phyloP scores from a whole-genome alignment of 495 filamentous ascomycete species.

The Antarctomyces pellizariae region DNA sequence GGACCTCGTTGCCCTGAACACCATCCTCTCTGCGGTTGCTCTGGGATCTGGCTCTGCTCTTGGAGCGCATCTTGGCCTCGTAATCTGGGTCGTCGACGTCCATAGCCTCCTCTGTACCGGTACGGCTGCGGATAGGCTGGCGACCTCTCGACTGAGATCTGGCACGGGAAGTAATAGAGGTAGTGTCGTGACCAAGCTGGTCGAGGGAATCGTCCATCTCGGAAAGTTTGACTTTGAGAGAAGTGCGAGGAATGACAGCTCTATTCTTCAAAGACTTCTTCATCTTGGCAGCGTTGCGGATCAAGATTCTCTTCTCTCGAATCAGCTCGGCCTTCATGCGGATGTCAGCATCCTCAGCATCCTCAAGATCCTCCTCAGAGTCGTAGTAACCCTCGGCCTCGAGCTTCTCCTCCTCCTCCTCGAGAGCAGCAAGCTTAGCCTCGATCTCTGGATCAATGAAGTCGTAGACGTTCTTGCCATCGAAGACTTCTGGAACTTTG shows the following conservation, averaged over 20 bases:
- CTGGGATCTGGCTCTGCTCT: conserved; percentile 58
- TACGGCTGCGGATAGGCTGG: conserved; percentile 22
- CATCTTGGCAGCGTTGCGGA: conserved; percentile 79
- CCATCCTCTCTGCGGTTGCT: conserved; percentile 73
- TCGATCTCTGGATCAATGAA: conserved; percentile 95
- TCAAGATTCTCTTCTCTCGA: conserved; percentile 68
- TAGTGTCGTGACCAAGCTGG: conserved; percentile 62
- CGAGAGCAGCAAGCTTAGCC: conserved; percentile 64
- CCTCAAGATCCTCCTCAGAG: conserved; percentile 36
- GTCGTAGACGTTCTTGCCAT: conserved; percentile 92
- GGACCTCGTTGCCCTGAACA: conserved; percentile 30
- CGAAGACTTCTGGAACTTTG: conserved; percentile 76
- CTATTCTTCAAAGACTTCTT: conserved; percentile 91
- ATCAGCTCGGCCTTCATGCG: conserved; percentile 85
- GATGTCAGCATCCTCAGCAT: conserved; percentile 66
- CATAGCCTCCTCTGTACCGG: conserved; percentile 42
- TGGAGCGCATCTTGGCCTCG: conserved; percentile 41
- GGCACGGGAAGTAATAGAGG: conserved; percentile 44
- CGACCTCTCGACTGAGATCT: conserved; percentile 45
- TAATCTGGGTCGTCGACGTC: conserved; percentile 50
- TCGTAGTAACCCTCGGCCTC: conserved; percentile 50
- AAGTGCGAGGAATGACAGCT: conserved; percentile 65
- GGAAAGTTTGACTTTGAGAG: conserved; percentile 49
- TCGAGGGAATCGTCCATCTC: conserved; percentile 70
- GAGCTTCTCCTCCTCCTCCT: conserved; percentile 83